Percentiles rank a stretch among this genome's conserved stretches.
phyloP scores from a whole-genome alignment of 768 basidiomycete genomes.

The Gyrodon lividus region DNA sequence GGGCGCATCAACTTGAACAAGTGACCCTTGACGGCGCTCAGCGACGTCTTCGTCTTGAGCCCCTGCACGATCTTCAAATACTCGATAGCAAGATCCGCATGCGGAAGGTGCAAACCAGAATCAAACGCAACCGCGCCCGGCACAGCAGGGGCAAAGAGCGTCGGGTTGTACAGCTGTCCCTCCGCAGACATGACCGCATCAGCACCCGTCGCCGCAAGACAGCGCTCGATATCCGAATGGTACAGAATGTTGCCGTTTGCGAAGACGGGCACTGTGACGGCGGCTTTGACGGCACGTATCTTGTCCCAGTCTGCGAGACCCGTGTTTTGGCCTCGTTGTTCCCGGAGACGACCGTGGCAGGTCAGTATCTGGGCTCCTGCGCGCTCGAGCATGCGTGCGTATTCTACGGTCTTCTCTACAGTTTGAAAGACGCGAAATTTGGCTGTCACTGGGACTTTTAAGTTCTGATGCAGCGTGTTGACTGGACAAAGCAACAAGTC shows the following conservation, averaged over 20 bases:
- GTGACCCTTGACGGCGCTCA: conserved; percentile 86
- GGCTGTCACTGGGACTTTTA: conserved; percentile 91
- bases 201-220: conserved; percentile 80
- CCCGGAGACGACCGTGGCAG: conserved; percentile 88
- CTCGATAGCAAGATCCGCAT: conserved; percentile 72
- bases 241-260: conserved; percentile 96
- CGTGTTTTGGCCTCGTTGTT: conserved; percentile 85
- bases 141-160: conserved; percentile 55
- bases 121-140: conserved; percentile 35
- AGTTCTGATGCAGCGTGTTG: conserved; percentile 78
- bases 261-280: conserved; percentile 90
- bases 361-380: conserved; percentile 96
- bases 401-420: conserved; percentile 84
- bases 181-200: conserved; percentile 96
- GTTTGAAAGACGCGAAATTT: conserved; percentile 93
- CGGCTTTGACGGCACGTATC: conserved; percentile 87
- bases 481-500: conserved; percentile 45
- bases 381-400: conserved; percentile 92
- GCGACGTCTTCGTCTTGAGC: conserved; percentile 61
- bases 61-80: conserved; percentile 77
- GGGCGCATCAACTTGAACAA: conserved; percentile 91
- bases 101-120: conserved; percentile 50
- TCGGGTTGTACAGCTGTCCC: conserved; percentile 90
- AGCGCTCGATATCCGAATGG: conserved; percentile 76
- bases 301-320: conserved; percentile 89